Conservation (phyloP, 495 filamentous ascomycete species). For the Geopyxis carbonaria region DNA sequence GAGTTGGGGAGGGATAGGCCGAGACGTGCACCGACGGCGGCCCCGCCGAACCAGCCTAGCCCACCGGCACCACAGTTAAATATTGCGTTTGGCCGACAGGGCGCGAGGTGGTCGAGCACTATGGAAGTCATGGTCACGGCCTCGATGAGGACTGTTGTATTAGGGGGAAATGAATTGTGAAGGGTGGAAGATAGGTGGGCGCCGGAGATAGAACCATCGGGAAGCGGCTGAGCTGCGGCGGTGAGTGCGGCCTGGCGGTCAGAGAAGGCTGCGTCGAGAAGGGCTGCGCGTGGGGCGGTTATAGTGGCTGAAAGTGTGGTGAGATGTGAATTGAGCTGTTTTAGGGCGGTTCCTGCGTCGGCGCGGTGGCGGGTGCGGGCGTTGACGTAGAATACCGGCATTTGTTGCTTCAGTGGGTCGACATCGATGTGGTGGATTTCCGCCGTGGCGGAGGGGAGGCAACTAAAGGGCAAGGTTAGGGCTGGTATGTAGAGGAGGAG, state of each 20-base stretch:
- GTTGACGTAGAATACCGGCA: constrained; percentile 65
- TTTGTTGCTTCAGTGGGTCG: constrained; percentile 74
- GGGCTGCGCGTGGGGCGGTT: constrained; percentile 25
- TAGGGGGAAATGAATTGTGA: constrained; percentile 45
- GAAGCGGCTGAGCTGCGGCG: constrained; percentile 36
- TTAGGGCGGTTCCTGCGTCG: constrained; percentile 51
- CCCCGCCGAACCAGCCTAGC: constrained; percentile 89
- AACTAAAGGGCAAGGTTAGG: constrained; percentile 24
- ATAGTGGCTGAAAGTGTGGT: constrained; percentile 15
- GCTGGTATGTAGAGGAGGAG: not conserved
- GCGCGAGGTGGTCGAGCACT: constrained; percentile 67
- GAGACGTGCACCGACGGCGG: constrained; percentile 71
- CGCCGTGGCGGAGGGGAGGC: constrained; percentile 40
- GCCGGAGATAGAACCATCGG: constrained; percentile 46
- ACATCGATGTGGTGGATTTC: constrained; percentile 71
- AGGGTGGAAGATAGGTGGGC: constrained; percentile 53
- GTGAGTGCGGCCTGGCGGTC: constrained; percentile 42
- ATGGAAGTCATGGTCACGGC: constrained; percentile 61
- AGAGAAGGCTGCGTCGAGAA: constrained; percentile 42
- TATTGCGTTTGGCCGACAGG: constrained; percentile 61
- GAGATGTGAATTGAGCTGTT: constrained; percentile 45
- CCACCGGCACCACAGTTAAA: constrained; percentile 92
- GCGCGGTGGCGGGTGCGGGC: constrained; percentile 60
- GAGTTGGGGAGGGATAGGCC: constrained; percentile 43
- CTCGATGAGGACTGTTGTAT: constrained; percentile 76